Evolutionary conservation across 2,329 filamentous ascomycete species (phyloP), one percentile per base, ranked within the genome.

Genomic region (Lasiodiplodia gonubiensis): DNA sequence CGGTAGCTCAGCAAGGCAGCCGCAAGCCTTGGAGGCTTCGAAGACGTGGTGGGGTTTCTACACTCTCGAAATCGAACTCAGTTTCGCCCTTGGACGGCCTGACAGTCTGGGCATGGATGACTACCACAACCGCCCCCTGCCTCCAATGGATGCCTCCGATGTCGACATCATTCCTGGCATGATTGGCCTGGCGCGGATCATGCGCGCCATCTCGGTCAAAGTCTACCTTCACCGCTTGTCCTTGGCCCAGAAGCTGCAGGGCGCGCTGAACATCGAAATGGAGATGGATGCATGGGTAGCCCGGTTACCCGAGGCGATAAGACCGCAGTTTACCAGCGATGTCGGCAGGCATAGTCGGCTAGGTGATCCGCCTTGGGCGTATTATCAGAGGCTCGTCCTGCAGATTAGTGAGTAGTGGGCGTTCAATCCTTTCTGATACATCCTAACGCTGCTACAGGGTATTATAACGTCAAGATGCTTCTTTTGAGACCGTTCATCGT

Each of bases 51-150:
- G 71, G 71, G 68, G 67, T 3, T 68, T 72, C n/a, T 72, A 70
- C 54, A 67, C 68, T 11, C 53, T 71, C 1, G 71, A 72, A 42
- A 68, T 68, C 23, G 70, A 72, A 53, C 60, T 84, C 74, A 82
- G 81, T 49, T 84, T 84, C 68, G 79, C 82, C 1, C 78, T 84
- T 65, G 83, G 83, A 1, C 75, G 83, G 27, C 83, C 83, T 0
- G 82, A 84, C 66, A 83, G 82, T 2, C 75, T 84, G 2, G 83
- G 83, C 25, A 78, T 82, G 67, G 82, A 84, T 37, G 74, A 82
- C 65, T 84, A 83, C 65, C 83, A 85, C 67, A 84, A 83, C 63
- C 78, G 83, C 33, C 74, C 64, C 12, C 25, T 69, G 33, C 71
- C 70, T 2, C 55, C 61, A 10, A 54, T 78, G 30, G 75, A 80